Conservation (phyloP, 345 rosid species). For the Alliaria petiolata region DNA sequence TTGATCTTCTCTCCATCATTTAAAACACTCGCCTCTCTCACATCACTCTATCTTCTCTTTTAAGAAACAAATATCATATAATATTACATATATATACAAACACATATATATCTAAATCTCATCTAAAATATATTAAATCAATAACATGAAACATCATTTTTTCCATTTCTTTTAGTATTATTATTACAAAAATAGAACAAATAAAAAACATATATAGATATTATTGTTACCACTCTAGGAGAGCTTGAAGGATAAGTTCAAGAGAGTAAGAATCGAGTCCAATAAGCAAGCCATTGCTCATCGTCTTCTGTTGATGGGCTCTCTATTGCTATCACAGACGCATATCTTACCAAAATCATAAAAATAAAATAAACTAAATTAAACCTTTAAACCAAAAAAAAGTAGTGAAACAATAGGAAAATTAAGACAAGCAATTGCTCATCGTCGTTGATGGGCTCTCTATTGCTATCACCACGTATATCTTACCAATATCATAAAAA, state of each 20-base stretch:
- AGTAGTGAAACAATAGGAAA: not conserved
- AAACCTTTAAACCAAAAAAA: not conserved
- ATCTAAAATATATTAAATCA: no score
- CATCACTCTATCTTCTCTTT: no score
- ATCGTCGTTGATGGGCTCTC: conserved; percentile 71
- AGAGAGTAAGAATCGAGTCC: conserved; percentile 75
- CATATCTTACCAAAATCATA: conserved; percentile 43
- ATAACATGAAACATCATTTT: no score
- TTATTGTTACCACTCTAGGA: conserved; percentile 55
- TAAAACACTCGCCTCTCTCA: no score
- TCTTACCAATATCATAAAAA: conserved; percentile 5
- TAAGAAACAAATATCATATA: no score
- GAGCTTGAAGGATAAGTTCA: conserved; percentile 69
- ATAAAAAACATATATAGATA: not conserved
- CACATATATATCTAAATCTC: no score
- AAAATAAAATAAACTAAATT: not conserved
- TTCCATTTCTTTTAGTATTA: no score
- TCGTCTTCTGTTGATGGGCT: conserved; percentile 61
- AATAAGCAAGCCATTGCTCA: conserved; percentile 94
- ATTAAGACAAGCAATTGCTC: conserved; percentile 97
- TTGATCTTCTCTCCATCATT: no score
- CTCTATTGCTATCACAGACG: conserved; percentile 77
- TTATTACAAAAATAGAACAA: not conserved
- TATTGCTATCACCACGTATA: conserved; percentile 65
- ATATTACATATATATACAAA: no score